Conservation (phyloP, 345 rosid species). For the Salix arbutifolia region DNA sequence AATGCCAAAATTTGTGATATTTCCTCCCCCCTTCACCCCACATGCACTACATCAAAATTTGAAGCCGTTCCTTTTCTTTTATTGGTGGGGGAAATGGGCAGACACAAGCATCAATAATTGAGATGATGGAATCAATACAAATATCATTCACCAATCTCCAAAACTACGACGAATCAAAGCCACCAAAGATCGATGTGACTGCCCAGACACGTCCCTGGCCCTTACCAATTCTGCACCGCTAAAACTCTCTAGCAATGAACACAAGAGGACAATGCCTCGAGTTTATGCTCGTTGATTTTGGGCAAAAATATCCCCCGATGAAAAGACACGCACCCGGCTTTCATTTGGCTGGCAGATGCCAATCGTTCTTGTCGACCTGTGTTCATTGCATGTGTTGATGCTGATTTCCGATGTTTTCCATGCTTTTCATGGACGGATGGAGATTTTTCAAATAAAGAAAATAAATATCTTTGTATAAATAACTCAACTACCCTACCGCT, state of each 20-base stretch:
- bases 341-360: background rate
- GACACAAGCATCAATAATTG: conserved; percentile 1
- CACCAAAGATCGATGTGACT: background rate
- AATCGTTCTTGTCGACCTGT: conserved; percentile 2
- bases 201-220: background rate
- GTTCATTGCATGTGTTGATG: background rate
- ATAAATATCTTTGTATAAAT: background rate
- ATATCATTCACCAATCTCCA: background rate
- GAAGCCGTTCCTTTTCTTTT: conserved; percentile 4
- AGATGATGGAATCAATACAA: background rate
- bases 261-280: conserved; percentile 6
- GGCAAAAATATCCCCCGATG: conserved; percentile 4
- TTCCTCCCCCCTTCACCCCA: background rate
- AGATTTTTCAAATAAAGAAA: background rate
- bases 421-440: conserved; percentile 15
- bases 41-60: background rate
- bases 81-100: no score
- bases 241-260: background rate
- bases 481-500: no score
- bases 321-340: conserved; percentile 5
- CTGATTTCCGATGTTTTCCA: background rate
- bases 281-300: background rate
- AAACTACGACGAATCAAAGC: background rate
- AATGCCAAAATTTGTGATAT: background rate
- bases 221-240: conserved; percentile 20